Evolutionary conservation across 306 rosid genomes (phyloP).

Genomic region (Dalbergia oliveri): DNA sequence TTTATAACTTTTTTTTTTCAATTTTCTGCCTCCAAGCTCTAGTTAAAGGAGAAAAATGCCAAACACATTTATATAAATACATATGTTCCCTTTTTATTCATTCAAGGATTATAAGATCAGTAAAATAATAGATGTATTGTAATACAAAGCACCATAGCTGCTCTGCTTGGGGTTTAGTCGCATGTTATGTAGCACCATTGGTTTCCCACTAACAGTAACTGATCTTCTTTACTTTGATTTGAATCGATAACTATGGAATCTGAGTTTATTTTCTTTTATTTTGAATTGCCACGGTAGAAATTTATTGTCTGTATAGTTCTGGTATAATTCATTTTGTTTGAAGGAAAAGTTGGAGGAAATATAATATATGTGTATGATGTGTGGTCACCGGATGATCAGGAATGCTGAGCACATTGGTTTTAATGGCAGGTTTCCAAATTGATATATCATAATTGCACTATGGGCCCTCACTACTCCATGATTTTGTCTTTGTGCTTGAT

Average conservation of each 20-base stretch:
- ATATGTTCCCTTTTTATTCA: background rate
- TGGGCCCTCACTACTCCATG: conserved; percentile 27
- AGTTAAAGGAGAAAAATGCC: background rate
- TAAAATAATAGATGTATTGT: background rate
- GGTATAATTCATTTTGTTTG: conserved; percentile 15
- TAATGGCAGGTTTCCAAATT: conserved; percentile 23
- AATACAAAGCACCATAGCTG: conserved; percentile 1
- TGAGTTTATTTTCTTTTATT: background rate
- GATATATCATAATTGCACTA: conserved; percentile 10
- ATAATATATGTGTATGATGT: conserved; percentile 5
- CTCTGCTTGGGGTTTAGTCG: conserved; percentile 27
- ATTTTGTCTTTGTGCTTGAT: conserved; percentile 33
- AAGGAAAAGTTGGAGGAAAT: background rate
- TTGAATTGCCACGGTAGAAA: background rate
- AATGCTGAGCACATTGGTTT: conserved; percentile 24
- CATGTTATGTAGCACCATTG: background rate
- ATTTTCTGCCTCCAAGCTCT: background rate
- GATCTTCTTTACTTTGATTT: conserved; percentile 1
- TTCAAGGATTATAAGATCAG: background rate
- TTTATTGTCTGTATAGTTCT: background rate
- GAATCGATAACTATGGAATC: background rate
- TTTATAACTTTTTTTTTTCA: background rate
- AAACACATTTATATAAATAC: background rate
- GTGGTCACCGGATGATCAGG: background rate
- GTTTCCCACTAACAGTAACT: conserved; percentile 7